Evolutionary conservation across 192 early-diverging fungal species (phyloP).

Genomic region (Pilobolus umbonatus): DNA sequence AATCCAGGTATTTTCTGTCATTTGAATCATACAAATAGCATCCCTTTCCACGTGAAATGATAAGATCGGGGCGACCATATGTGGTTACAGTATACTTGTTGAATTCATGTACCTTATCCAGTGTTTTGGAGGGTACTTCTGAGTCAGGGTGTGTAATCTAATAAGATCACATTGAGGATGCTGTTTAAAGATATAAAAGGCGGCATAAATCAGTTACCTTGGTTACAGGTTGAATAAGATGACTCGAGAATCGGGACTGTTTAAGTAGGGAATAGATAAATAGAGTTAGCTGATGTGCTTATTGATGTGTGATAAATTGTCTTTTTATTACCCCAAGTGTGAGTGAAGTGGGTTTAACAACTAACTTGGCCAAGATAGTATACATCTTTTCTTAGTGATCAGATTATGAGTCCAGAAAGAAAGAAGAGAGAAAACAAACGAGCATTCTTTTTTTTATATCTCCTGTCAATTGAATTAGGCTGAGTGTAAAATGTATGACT

Average conservation of each 20-base stretch:
- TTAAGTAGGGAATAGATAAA: background rate
- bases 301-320: no score
- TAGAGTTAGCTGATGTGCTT: background rate
- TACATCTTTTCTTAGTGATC: no score
- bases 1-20: conserved; percentile 82
- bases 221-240: conserved; percentile 1
- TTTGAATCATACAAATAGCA: conserved; percentile 72
- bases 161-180: no score
- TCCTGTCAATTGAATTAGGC: no score
- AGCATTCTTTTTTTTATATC: no score
- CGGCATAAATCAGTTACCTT: background rate
- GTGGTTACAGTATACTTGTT: conserved; percentile 65
- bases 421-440: no score
- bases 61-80: conserved; percentile 63
- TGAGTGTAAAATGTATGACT: no score
- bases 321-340: no score
- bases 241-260: background rate
- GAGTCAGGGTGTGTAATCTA: conserved; percentile 52
- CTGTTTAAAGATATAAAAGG: no score
- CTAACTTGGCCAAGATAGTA: no score
- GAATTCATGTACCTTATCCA: conserved; percentile 38
- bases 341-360: no score
- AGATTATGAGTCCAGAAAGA: no score
- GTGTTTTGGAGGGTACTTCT: conserved; percentile 37
- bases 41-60: conserved; percentile 82